phyloP scores from a whole-genome alignment of 139 green algal genomes.

The Chlamydomonas sphaeroides region DNA sequence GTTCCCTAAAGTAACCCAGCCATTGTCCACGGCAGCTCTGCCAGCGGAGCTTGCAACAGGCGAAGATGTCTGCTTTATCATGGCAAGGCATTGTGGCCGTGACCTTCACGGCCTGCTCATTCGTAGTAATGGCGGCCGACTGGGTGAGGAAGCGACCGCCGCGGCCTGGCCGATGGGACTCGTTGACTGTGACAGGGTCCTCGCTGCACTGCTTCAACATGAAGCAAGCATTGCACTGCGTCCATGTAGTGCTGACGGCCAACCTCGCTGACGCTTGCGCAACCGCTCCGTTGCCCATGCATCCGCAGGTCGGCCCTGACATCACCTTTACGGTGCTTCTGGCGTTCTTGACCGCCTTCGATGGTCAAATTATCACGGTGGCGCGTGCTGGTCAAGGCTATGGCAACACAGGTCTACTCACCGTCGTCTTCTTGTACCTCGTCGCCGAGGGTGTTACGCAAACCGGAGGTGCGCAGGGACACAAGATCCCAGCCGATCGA shows the following conservation, averaged over 20 bases:
- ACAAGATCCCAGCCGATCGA: too few species aligned
- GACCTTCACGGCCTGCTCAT: conserved; percentile 4
- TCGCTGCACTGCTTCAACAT: not conserved
- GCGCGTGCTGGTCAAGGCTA: not conserved
- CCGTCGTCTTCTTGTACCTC: conserved; percentile 27
- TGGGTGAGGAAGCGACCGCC: not conserved
- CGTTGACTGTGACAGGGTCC: too few species aligned
- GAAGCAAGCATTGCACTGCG: not conserved
- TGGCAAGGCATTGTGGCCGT: conserved; percentile 18
- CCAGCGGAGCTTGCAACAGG: too few species aligned
- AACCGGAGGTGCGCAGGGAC: conserved; percentile 11
- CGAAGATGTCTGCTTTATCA: not conserved
- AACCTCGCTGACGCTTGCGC: too few species aligned
- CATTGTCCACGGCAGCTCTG: too few species aligned
- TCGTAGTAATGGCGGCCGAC: conserved; percentile 26
- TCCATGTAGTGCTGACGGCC: not conserved
- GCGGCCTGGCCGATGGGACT: too few species aligned
- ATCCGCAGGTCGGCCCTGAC: conserved; percentile 17
- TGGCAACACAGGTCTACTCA: conserved; percentile 29
- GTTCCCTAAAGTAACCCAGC: too few species aligned
- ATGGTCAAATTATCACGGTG: conserved; percentile 9
- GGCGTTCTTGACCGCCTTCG: conserved; percentile 2
- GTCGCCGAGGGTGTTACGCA: conserved; percentile 27
- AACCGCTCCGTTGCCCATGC: not conserved
- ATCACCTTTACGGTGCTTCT: conserved; percentile 21